Evolutionary conservation across 75 land plant species (phyloP).

Genomic region (Ceratopteris richardii): DNA sequence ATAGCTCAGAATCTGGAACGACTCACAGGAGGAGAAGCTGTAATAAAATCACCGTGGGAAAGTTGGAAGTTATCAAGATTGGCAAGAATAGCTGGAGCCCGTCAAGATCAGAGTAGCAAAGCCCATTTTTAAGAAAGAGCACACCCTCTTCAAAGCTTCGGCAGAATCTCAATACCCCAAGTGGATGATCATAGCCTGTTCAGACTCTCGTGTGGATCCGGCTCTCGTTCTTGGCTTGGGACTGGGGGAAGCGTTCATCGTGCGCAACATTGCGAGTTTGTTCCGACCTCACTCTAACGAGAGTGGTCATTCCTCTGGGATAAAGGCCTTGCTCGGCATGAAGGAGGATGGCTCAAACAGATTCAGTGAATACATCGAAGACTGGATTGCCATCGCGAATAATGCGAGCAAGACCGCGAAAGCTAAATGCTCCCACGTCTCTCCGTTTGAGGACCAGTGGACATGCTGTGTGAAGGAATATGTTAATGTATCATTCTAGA

Average conservation of each 20-base stretch:
- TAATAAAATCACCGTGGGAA: too few relatives aligned
- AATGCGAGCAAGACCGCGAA: not conserved
- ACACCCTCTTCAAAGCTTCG: conserved; percentile 43
- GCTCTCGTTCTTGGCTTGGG: conserved; percentile 60
- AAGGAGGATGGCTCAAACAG: conserved; percentile 40
- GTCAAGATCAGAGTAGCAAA: too few relatives aligned
- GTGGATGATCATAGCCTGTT: conserved; percentile 55
- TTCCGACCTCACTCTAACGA: conserved; percentile 46
- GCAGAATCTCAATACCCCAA: conserved; percentile 74
- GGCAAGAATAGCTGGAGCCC: too few relatives aligned
- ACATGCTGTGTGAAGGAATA: conserved; percentile 32
- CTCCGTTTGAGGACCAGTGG: conserved; percentile 1
- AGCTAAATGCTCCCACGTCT: not conserved
- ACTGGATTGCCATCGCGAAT: not conserved
- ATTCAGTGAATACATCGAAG: conserved; percentile 4
- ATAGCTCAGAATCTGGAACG: too few relatives aligned
- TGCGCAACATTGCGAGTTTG: conserved; percentile 92
- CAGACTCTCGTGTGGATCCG: conserved; percentile 91
- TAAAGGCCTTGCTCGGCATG: conserved; percentile 65
- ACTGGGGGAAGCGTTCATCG: conserved; percentile 84
- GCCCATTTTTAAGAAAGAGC: conserved; percentile 77
- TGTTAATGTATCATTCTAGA: conserved; percentile 50
- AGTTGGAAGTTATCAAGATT: too few relatives aligned
- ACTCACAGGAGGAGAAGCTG: too few relatives aligned
- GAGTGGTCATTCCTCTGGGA: conserved; percentile 50